A percentile compares a stretch with the other conserved stretches of the same genome.
Conservation (phyloP, 345 rosid genomes). For the Brassica carinata region DNA sequence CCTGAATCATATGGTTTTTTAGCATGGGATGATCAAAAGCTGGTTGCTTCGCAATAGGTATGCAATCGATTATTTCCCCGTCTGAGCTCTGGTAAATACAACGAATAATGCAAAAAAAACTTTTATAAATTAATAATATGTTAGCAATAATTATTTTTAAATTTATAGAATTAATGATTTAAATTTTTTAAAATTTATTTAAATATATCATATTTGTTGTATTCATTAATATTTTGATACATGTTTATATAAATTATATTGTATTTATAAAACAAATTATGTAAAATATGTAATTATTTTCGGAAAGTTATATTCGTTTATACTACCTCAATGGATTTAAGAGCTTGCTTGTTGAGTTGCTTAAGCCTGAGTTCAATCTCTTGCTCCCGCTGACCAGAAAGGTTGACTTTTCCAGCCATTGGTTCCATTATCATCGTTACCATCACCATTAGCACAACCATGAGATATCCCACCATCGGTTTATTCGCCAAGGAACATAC, state of each 20-base stretch:
- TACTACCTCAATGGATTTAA: conserved; percentile 5
- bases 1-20: conserved; percentile 2
- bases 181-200: no score
- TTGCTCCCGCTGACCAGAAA: background rate
- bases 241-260: background rate
- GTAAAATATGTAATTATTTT: background rate
- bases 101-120: background rate
- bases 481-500: background rate
- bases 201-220: no score
- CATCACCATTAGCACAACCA: conserved; percentile 1
- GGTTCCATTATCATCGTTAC: background rate
- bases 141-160: background rate
- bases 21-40: conserved; percentile 18
- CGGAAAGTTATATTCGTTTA: background rate
- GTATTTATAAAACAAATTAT: background rate
- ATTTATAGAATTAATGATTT: no score
- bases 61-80: conserved; percentile 1
- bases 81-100: background rate
- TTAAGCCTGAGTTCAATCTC: conserved; percentile 11
- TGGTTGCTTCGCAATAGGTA: background rate
- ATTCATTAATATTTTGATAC: background rate
- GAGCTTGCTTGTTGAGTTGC: conserved; percentile 9
- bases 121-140: background rate
- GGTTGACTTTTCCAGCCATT: background rate
- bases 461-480: background rate